Evolutionary conservation across 495 filamentous ascomycete species (phyloP).

Genomic region (Staphylotrichum longicolle): DNA sequence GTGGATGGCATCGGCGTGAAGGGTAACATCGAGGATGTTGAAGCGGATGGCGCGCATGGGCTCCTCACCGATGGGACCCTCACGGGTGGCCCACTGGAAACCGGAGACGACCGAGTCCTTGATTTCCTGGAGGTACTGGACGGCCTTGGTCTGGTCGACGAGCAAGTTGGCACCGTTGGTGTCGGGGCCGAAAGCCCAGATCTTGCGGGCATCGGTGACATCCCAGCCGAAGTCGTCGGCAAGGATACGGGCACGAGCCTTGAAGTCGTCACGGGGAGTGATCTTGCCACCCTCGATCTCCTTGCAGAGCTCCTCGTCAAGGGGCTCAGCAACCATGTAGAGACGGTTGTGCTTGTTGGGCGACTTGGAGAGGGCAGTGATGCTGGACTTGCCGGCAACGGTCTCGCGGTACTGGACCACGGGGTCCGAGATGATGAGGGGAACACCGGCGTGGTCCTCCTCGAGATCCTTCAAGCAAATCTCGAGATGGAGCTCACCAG

Average conservation of each 20-base stretch:
- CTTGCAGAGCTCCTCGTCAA: constrained; percentile 84
- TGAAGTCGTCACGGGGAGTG: constrained; percentile 96
- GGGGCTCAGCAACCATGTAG: constrained; percentile 85
- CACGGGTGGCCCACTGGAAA: constrained; percentile 99
- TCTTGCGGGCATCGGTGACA: constrained; percentile 99
- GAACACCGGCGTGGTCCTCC: constrained; percentile 98
- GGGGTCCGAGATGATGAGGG: constrained; percentile 92
- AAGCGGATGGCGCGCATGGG: constrained; percentile 95
- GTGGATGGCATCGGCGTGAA: constrained; percentile 99
- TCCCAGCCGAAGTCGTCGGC: constrained; percentile 99
- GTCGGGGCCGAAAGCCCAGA: constrained; percentile 99
- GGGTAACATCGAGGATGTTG: constrained; percentile 99
- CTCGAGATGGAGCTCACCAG: constrained; percentile 98
- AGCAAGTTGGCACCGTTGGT: constrained; percentile 97
- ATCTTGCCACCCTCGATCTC: constrained; percentile 94
- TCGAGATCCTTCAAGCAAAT: constrained; percentile 99
- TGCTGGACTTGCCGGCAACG: constrained; percentile 74
- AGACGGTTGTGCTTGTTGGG: constrained; percentile 99
- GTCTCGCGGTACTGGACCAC: constrained; percentile 98
- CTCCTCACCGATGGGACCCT: constrained; percentile 97
- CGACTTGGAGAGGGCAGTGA: constrained; percentile 97
- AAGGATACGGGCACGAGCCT: constrained; percentile 92
- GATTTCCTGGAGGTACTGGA: constrained; percentile 99
- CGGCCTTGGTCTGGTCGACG: constrained; percentile 99
- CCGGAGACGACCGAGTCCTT: constrained; percentile 99